phyloP scores from a whole-genome alignment of 1,139 yeast genomes.

The Meyerozyma elateridarum region DNA sequence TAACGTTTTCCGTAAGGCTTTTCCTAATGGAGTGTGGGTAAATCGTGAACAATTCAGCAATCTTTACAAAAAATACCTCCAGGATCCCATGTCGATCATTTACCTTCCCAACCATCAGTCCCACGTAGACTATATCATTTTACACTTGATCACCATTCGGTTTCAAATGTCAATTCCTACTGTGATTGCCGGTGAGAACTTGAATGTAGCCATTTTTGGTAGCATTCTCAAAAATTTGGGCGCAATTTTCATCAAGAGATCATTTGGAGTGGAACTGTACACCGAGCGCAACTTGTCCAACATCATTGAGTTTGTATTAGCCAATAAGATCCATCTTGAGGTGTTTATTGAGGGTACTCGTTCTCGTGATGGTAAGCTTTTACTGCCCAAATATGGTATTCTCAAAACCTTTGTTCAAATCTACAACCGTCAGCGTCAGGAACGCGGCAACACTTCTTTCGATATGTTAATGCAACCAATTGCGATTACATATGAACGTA shows the following conservation, averaged over 20 bases:
- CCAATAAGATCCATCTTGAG: conserved; percentile 52
- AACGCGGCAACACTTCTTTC: conserved; percentile 39
- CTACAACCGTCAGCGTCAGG: conserved; percentile 41
- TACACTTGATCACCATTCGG: conserved; percentile 54
- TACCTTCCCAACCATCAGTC: conserved; percentile 56
- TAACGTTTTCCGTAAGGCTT: conserved; percentile 30
- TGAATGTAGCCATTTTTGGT: conserved; percentile 60
- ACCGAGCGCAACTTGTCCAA: conserved; percentile 55
- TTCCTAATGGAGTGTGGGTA: conserved; percentile 44
- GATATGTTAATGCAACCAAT: conserved; percentile 51
- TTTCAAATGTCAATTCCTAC: conserved; percentile 55
- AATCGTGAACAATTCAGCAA: conserved; percentile 37
- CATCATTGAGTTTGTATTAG: conserved; percentile 47
- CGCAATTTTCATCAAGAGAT: conserved; percentile 43
- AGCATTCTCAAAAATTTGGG: conserved; percentile 40
- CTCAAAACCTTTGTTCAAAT: conserved; percentile 46
- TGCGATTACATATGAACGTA: conserved; percentile 60
- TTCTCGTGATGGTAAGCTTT: conserved; percentile 60
- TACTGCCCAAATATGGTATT: conserved; percentile 63
- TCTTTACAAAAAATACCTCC: conserved; percentile 68
- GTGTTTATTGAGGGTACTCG: conserved; percentile 67
- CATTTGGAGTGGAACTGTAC: conserved; percentile 48
- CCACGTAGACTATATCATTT: conserved; percentile 60
- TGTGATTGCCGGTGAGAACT: conserved; percentile 67
- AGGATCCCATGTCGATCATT: conserved; percentile 50